These are phyloP conservation scores for Dimocarpus longan DNA, from an alignment of 345 rosid species.

Conservation along the genomic window DNA sequence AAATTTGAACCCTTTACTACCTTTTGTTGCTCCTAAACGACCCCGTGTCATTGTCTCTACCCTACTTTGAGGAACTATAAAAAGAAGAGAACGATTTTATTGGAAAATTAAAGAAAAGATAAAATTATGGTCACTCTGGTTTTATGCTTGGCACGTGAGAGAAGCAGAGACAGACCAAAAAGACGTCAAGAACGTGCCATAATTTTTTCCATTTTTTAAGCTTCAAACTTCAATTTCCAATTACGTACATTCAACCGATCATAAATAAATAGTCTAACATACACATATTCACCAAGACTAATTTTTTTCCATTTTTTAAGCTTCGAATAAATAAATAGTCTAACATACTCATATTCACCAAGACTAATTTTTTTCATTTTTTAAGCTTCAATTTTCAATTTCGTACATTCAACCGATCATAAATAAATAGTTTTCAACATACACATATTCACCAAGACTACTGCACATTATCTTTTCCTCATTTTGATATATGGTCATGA, in stretches of 20 bases:
- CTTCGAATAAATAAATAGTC: too few species aligned
- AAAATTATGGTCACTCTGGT: background rate
- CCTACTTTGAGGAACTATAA: background rate
- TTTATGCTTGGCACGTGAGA: constrained; percentile 5
- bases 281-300: too few species aligned
- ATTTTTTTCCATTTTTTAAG: background rate
- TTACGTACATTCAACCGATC: too few species aligned
- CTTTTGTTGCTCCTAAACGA: background rate
- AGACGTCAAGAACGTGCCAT: background rate
- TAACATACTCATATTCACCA: too few species aligned
- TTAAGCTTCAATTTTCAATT: background rate
- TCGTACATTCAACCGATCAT: too few species aligned
- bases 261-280: too few species aligned
- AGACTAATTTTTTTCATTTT: too few species aligned
- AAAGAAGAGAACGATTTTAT: background rate
- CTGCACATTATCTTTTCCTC: too few species aligned
- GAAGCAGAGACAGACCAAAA: background rate
- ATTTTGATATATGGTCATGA: too few species aligned
- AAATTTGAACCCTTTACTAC: background rate
- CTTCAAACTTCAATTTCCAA: too few species aligned
- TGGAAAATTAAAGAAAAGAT: background rate
- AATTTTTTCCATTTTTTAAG: background rate
- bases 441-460: too few species aligned
- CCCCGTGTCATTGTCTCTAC: background rate
- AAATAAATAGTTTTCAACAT: too few species aligned